Base-by-base conservation (phyloP, 2,329 filamentous ascomycete genomes). In the Penicillium sp. region DNA sequence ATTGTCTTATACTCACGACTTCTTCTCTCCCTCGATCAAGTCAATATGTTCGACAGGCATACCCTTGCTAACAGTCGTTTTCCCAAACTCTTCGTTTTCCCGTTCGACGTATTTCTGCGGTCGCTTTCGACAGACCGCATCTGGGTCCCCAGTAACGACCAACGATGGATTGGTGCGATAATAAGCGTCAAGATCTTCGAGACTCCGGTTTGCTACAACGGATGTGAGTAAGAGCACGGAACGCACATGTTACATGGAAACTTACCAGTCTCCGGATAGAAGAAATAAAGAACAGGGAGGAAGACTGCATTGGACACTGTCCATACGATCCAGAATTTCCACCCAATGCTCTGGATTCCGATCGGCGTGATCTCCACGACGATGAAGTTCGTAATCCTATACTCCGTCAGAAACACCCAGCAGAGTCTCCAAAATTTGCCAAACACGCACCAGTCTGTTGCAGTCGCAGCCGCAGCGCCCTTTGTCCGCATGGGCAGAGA, bases 51-150 rank as follows among this genome's bases (percentile, higher is more conserved):
- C 41, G 1, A 18, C 16, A 11, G 38, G 29, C 29, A 41, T 5
- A 22, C 18, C 36, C 41, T 36, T 50, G 9, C 18, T 11, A 8
- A 36, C 41, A 16, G 49, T 29, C n/a, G 8, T 47, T 34, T 38
- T 51, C 27, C 48, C 25, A 4, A 66, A 44, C 31, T 61, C 57
- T 11, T 61, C 60, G 47, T 73, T 64, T 56, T 79, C 74, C 9
- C 68, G 69, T 49, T 77, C 71, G n/a, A 75, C 70, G 42, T 73
- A 79, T 53, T 74, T 71, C 18, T 60, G 50, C 0, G 77, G 77
- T 33, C 77, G 66, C 52, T 73, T 74, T 9, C 69, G 60, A 4
- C 63, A 66, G 5, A 74, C 72, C 0, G 76, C 76, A 10, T 78
- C 66, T 50, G 74, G 74, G 49, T 80, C 74, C 7, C 61, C 64